phyloP scores from a whole-genome alignment of 139 green algal species.

The Bryopsis sp. region DNA sequence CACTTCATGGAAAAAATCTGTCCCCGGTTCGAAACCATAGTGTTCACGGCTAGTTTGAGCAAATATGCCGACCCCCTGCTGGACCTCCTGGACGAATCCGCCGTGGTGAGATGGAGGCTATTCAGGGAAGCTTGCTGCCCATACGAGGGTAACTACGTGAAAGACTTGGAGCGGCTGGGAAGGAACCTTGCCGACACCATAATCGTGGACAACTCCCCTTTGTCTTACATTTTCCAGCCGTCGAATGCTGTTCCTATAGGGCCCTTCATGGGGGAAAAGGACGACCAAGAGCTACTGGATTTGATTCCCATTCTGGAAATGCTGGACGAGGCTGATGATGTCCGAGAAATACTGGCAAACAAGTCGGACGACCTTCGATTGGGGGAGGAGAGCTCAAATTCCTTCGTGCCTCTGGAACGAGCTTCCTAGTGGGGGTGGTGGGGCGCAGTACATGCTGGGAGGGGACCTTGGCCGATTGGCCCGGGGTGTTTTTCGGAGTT shows the following conservation, averaged over 20 bases:
- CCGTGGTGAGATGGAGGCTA: slow-evolving; percentile 72
- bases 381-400: background rate
- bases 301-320: slow-evolving; percentile 67
- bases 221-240: slow-evolving; percentile 95
- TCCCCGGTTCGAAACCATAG: slow-evolving; percentile 67
- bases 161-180: slow-evolving; percentile 79
- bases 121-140: slow-evolving; percentile 88
- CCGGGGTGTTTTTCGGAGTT: too few relatives aligned
- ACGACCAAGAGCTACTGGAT: slow-evolving; percentile 81
- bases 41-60: slow-evolving; percentile 86
- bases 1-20: slow-evolving; percentile 74
- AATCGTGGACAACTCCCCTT: slow-evolving; percentile 96
- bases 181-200: slow-evolving; percentile 67
- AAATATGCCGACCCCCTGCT: slow-evolving; percentile 69
- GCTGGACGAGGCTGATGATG: slow-evolving; percentile 33
- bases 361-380: background rate
- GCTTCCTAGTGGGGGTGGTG: too few relatives aligned
- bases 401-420: background rate
- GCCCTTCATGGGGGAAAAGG: slow-evolving; percentile 89
- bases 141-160: slow-evolving; percentile 86
- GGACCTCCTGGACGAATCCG: slow-evolving; percentile 75
- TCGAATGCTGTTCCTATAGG: slow-evolving; percentile 88
- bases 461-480: too few relatives aligned
- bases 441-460: too few relatives aligned
- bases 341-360: background rate